Evolutionary conservation across 2,329 filamentous ascomycete species (phyloP).

Genomic region (Xylariales sp.): DNA sequence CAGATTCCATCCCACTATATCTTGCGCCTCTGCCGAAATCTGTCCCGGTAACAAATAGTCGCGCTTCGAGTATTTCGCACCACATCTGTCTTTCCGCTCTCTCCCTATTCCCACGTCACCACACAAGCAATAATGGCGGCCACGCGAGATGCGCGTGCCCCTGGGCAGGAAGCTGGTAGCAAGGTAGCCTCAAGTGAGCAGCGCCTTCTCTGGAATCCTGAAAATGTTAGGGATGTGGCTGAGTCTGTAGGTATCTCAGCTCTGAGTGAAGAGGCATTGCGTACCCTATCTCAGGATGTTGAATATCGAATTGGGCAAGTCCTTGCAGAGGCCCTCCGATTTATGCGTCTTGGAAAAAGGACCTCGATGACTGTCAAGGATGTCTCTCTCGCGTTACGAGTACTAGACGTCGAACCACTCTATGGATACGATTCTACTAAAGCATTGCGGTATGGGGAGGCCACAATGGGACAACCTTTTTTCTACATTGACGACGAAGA

Average conservation of each 20-base stretch:
- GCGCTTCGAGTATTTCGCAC: neutral
- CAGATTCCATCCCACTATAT: neutral
- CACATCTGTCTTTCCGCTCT: neutral
- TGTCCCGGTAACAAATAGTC: neutral
- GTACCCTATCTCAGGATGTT: slow-evolving; percentile 90
- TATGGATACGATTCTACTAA: slow-evolving; percentile 96
- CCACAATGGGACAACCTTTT: slow-evolving; percentile 90
- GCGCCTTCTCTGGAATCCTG: slow-evolving; percentile 86
- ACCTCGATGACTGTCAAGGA: slow-evolving; percentile 91
- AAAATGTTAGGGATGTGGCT: slow-evolving; percentile 95
- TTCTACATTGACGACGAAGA: slow-evolving; percentile 99
- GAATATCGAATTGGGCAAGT: slow-evolving; percentile 96
- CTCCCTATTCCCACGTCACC: neutral
- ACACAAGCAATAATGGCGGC: slow-evolving; percentile 42
- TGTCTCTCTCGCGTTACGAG: slow-evolving; percentile 83
- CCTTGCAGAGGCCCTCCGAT: slow-evolving; percentile 91
- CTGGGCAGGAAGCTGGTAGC: slow-evolving; percentile 40
- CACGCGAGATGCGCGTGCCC: slow-evolving; percentile 40
- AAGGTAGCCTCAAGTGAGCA: slow-evolving; percentile 43
- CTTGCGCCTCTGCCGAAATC: neutral
- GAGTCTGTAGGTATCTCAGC: slow-evolving; percentile 91
- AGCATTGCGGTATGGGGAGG: slow-evolving; percentile 91
- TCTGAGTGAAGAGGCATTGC: slow-evolving; percentile 86
- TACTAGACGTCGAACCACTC: slow-evolving; percentile 92
- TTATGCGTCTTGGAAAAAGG: slow-evolving; percentile 91